Percentiles rank a stretch among this genome's conserved stretches.
phyloP scores from a whole-genome alignment of 148 eudicot species.

The Drosera capensis region DNA sequence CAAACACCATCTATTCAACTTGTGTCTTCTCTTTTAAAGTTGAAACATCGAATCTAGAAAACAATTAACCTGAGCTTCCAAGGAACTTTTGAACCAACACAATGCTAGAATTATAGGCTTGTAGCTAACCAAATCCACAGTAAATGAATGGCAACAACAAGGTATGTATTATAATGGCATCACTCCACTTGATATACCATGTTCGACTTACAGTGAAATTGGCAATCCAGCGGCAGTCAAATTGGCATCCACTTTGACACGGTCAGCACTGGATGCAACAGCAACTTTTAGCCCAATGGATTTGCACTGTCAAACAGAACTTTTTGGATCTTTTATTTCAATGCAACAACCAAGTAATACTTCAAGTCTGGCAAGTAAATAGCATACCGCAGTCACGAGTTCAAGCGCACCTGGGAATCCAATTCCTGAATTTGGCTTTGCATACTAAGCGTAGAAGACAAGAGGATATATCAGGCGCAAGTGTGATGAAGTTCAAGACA shows the following conservation, averaged over 20 bases:
- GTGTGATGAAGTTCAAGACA: constrained; percentile 1
- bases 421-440: constrained; percentile 86
- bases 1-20: too few relatives aligned
- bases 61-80: too few relatives aligned
- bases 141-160: too few relatives aligned
- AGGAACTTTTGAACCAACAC: too few relatives aligned
- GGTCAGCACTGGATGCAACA: constrained; percentile 99
- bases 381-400: constrained; percentile 59
- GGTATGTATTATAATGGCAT: too few relatives aligned
- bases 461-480: background rate
- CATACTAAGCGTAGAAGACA: constrained; percentile 49
- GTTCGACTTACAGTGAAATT: constrained; percentile 44
- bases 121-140: too few relatives aligned
- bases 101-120: too few relatives aligned
- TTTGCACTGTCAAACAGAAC: constrained; percentile 58
- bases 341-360: too few relatives aligned
- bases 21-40: too few relatives aligned
- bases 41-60: too few relatives aligned
- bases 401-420: constrained; percentile 95
- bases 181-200: background rate
- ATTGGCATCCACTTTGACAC: constrained; percentile 91
- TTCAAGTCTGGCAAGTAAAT: constrained; percentile 6
- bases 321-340: constrained; percentile 7
- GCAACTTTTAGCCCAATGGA: constrained; percentile 86
- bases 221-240: constrained; percentile 88